Evolutionary conservation across 306 rosid species (phyloP), one percentile per base, ranked within the genome.

Genomic region (Fragaria iinumae): DNA sequence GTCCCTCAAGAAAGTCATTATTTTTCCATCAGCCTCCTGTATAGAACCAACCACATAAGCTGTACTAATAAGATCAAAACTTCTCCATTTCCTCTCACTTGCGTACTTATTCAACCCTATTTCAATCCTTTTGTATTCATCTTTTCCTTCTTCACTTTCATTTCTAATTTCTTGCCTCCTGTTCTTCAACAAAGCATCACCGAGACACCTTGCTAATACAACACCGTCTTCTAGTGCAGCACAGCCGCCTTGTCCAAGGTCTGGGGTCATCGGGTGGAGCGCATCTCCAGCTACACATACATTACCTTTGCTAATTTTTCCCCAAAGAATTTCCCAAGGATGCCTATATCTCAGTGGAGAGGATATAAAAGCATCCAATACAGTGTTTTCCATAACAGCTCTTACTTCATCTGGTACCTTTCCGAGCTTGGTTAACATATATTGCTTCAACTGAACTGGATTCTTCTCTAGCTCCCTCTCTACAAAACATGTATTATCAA

Each of bases 231-330:
- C 97, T 43, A 89, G 70, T 4, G 97, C 95, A 70, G 84, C 21
- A 47, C 95, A 87, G 1, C 95, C 97, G 2, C 98, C 98, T 68
- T 93, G 98, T 4, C 91, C 95, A 25, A 91, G 10, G 47, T 93
- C 95, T 20, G 97, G 93, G 36, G 95, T 88, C 91, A 87, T 88
- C 0, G 98, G 96, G 52, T 93, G 98, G 47, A 93, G 76, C 4
- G 97, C 98, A 55, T 93, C 98, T 20, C 98, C 98, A 8, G 76
- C 96, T 16, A 91, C 87, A 80, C 93, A 91, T 4, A 87, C 93
- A 20, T 86, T 88, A 49, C 86, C 88, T 86, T 91, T 89, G 57
- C 83, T 87, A 18, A 89, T 86, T 21, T 81, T 85, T 63, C 95
- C 90, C 66, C 78, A 84, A 8, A 93, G 4, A 1, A 91, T 75